Evolutionary conservation across 2,329 filamentous ascomycete genomes (phyloP).

Genomic region (Sphaerulina musiva): DNA sequence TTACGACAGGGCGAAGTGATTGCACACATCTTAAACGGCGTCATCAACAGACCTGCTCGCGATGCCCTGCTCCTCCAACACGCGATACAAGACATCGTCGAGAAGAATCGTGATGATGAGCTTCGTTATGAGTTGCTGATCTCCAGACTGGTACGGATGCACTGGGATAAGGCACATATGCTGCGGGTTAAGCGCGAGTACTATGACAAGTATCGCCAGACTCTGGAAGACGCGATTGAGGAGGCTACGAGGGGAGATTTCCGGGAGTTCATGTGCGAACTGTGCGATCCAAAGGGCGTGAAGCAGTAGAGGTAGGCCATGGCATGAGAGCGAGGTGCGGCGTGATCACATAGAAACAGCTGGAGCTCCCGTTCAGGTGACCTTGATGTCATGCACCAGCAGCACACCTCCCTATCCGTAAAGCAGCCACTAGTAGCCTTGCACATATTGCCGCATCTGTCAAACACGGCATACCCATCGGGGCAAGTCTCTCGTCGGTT

Average conservation of each 20-base stretch:
- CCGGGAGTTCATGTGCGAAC: conserved; percentile 32
- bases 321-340: too few relatives aligned
- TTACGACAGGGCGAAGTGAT: conserved; percentile 74
- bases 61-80: conserved; percentile 88
- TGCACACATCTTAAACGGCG: conserved; percentile 89
- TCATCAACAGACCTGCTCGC: conserved; percentile 90
- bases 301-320: background rate
- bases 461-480: background rate
- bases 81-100: conserved; percentile 58
- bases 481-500: background rate
- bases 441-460: background rate
- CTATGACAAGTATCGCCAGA: conserved; percentile 64
- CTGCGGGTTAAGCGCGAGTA: conserved; percentile 73
- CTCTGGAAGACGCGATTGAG: conserved; percentile 70
- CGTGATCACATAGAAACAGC: too few relatives aligned
- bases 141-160: conserved; percentile 76
- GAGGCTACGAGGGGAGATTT: conserved; percentile 69
- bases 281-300: conserved; percentile 21
- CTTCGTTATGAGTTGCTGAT: conserved; percentile 81
- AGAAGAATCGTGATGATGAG: conserved; percentile 35
- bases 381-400: background rate
- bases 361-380: background rate
- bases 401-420: background rate
- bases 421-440: background rate
- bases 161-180: conserved; percentile 86